Evolutionary conservation across 2,329 filamentous ascomycete species (phyloP), one percentile per base, ranked within the genome.

Genomic region (Thielaviopsis populi): DNA sequence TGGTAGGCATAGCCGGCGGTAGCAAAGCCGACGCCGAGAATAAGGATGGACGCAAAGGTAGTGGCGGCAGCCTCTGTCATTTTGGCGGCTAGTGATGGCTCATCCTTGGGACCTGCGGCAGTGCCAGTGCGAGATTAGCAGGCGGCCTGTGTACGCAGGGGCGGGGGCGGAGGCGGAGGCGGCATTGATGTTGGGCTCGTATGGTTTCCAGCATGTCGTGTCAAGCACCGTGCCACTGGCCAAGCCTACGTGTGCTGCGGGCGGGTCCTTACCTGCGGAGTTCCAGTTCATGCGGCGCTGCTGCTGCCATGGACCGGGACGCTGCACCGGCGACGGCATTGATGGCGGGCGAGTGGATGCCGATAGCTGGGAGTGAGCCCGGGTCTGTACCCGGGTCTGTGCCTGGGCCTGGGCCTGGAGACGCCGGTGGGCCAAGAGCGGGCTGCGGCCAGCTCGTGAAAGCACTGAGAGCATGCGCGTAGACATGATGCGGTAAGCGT

Each of bases 1-100:
- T 94, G 88, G 72, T 94, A 95, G 59, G 80, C 79, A 73, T 89
- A 92, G 27, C 86, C 89, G 6, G 88, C 87, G 27, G 81, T 69
- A 54, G 77, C 79, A 69, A 85, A 86, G 37, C 81, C 83, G 19
- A 80, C 76, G 69, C 85, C 88, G 40, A 92, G 76, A 17, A 92
- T 83, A 11, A 85, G 69, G 64, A 92, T 86, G 24, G 86, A 89
- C 30, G 88, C 86, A 66, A 89, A 80, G 0, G 88, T 90, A 0
- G 88, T 91, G 8, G 84, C 84, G 1, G 87, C 88, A 5, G 85
- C 78, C 72, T 92, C 88, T 63, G 84, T 74, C 83, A 90, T 88
- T 71, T 86, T 89, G 46, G 76, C 74, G 2, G 75, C 68, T 10
- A 83, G 68, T 1, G 75, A 73, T 22, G 74, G 72, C 61, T 76